Percentiles rank a stretch among this genome's conserved stretches.
These are phyloP conservation scores for Colletotrichum gloeosporioides DNA, from an alignment of 2,329 filamentous ascomycete species.

Conservation along the genomic window DNA sequence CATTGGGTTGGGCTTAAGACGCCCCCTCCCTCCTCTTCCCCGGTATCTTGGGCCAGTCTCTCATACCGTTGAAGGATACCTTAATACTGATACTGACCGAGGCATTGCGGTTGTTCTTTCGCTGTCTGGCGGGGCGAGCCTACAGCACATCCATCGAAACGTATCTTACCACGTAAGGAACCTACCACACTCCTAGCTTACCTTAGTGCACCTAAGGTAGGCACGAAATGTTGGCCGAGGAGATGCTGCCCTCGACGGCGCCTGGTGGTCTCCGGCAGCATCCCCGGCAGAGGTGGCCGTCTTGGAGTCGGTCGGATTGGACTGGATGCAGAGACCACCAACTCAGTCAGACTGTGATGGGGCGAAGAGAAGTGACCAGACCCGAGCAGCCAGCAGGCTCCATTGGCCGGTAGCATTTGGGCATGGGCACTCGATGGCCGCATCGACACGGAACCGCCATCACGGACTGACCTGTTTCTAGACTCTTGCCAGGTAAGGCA, in stretches of 20 bases:
- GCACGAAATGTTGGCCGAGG: not conserved
- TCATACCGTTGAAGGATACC: not conserved
- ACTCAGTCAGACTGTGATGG: not conserved
- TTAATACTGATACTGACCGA: not conserved
- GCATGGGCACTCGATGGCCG: not conserved
- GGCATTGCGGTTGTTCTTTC: not conserved
- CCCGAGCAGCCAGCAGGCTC: not conserved
- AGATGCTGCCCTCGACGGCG: not conserved
- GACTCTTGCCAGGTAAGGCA: not conserved
- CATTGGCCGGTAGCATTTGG: not conserved
- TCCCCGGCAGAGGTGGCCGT: not conserved
- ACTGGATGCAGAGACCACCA: not conserved
- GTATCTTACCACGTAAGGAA: not conserved
- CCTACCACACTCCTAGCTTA: not conserved
- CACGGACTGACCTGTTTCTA: not conserved
- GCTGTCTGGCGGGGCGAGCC: not conserved
- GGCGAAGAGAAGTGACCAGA: not conserved
- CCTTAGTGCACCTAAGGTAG: too few species aligned
- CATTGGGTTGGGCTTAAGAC: not conserved
- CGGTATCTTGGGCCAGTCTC: not conserved
- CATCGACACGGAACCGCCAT: not conserved
- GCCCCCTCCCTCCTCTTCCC: too few species aligned
- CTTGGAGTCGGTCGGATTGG: not conserved
- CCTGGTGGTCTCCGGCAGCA: not conserved
- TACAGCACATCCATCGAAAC: not conserved